phyloP scores from a whole-genome alignment of 1,284 basidiomycete genomes.

The Inonotus obliquus region DNA sequence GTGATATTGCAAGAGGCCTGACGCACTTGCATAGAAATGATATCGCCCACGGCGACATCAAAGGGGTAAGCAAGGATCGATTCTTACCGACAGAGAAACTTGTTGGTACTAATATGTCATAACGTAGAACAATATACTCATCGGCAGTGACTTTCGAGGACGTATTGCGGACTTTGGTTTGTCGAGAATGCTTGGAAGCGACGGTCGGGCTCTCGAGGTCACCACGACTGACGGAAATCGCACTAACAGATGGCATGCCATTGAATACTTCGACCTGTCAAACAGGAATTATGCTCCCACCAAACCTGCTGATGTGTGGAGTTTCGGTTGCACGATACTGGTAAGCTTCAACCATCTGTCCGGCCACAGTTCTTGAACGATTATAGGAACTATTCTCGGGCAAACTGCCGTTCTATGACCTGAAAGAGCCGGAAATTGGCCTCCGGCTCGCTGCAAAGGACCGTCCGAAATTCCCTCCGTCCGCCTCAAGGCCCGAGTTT shows the following conservation, averaged over 20 bases:
- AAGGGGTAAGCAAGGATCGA: slow-evolving; percentile 5
- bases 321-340: slow-evolving; percentile 5
- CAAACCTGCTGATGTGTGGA: slow-evolving; percentile 8
- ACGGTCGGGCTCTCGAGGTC: not conserved
- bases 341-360: not conserved
- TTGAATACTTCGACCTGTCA: not conserved
- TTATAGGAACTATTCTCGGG: slow-evolving; percentile 10
- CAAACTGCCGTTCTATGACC: not conserved
- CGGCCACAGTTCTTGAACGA: not conserved
- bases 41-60: slow-evolving; percentile 13
- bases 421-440: not conserved
- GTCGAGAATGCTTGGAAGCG: slow-evolving; percentile 1
- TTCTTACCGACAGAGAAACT: not conserved
- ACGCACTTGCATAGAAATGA: slow-evolving; percentile 6
- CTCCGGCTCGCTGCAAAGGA: not conserved
- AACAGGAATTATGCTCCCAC: not conserved
- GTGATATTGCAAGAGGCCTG: slow-evolving; percentile 11
- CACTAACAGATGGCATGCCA: not conserved
- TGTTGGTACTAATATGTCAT: not conserved
- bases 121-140: slow-evolving; percentile 13
- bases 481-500: not conserved
- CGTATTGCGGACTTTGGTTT: slow-evolving; percentile 14
- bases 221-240: slow-evolving; percentile 1
- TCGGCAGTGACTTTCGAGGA: not conserved
- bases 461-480: not conserved